A percentile compares a stretch with the other conserved stretches of the same genome.
Conservation (phyloP, 192 early-diverging fungal genomes). For the Physocladia obscura region DNA sequence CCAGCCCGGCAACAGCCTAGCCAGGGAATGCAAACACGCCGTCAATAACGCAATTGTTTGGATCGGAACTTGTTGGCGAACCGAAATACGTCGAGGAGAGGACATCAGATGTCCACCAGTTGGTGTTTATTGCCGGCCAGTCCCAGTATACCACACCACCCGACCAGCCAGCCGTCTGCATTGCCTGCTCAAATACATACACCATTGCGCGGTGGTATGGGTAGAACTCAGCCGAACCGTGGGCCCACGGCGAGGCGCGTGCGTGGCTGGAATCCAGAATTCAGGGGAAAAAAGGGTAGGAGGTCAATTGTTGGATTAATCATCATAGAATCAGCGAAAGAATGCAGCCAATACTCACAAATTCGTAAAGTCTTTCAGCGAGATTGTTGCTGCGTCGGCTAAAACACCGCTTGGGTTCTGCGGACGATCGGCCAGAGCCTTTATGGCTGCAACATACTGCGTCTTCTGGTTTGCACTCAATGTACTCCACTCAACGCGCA, state of each 20-base stretch:
- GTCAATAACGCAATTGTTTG: constrained; percentile 9
- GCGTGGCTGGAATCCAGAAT: not conserved
- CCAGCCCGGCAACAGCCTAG: not conserved
- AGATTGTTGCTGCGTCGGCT: not conserved
- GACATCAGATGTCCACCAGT: constrained; percentile 16
- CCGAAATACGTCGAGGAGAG: not conserved
- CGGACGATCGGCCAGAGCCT: not conserved
- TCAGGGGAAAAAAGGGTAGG: not conserved
- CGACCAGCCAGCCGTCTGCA: constrained; percentile 11
- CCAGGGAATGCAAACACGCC: not conserved
- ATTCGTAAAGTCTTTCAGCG: constrained; percentile 3
- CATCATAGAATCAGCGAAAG: not conserved
- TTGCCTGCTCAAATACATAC: constrained; percentile 14
- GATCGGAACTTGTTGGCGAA: not conserved
- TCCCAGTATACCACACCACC: constrained; percentile 12
- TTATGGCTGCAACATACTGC: not conserved
- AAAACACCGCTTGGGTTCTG: not conserved
- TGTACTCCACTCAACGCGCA: not conserved
- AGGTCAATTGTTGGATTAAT: not conserved
- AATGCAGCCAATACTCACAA: not conserved
- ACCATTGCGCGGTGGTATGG: constrained; percentile 26
- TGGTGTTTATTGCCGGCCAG: constrained; percentile 7
- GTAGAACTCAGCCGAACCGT: constrained; percentile 15
- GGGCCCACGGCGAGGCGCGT: not conserved
- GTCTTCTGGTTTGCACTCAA: not conserved